These are phyloP conservation scores for Fusarium mundagurra DNA, from an alignment of 2,329 filamentous ascomycete species.

Conservation along the genomic window DNA sequence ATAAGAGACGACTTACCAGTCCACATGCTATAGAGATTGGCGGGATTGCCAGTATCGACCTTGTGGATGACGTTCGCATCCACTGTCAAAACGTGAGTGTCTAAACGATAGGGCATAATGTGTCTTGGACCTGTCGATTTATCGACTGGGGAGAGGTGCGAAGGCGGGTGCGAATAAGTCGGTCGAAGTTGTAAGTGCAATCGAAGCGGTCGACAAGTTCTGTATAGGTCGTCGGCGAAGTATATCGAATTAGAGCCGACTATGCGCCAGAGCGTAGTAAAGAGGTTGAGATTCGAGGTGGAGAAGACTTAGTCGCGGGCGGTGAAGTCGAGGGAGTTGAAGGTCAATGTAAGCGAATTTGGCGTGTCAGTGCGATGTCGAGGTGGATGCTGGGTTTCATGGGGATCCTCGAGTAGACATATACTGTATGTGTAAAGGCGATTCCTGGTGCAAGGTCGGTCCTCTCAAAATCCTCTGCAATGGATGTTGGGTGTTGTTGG, in stretches of 20 bases:
- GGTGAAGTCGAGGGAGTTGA: constrained; percentile 5
- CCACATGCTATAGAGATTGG: constrained; percentile 97
- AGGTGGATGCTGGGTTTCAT: constrained; percentile 39
- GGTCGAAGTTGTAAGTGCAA: constrained; percentile 16
- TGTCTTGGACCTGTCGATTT: constrained; percentile 49
- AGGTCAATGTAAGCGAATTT: constrained; percentile 32
- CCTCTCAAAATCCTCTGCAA: constrained; percentile 12
- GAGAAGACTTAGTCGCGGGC: constrained; percentile 6
- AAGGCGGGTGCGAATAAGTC: constrained; percentile 10
- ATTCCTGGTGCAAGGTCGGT: constrained; percentile 25
- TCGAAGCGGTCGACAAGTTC: constrained; percentile 1
- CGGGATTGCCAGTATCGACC: constrained; percentile 90
- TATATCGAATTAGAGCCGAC: constrained; percentile 33
- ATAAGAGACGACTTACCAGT: constrained; percentile 73
- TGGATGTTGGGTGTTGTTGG: constrained; percentile 16
- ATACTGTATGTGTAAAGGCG: constrained; percentile 26
- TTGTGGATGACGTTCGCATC: constrained; percentile 93
- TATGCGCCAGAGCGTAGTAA: constrained; percentile 32
- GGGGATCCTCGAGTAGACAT: constrained; percentile 38
- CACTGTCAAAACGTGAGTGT: constrained; percentile 88
- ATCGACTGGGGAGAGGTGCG: constrained; percentile 47
- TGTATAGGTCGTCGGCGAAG: constrained; percentile 29
- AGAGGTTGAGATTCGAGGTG: constrained; percentile 5
- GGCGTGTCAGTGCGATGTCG: constrained; percentile 28
- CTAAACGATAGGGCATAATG: constrained; percentile 83